These are phyloP conservation scores for Mucor saturninus DNA, from an alignment of 371 early-diverging fungal species.

Conservation along the genomic window DNA sequence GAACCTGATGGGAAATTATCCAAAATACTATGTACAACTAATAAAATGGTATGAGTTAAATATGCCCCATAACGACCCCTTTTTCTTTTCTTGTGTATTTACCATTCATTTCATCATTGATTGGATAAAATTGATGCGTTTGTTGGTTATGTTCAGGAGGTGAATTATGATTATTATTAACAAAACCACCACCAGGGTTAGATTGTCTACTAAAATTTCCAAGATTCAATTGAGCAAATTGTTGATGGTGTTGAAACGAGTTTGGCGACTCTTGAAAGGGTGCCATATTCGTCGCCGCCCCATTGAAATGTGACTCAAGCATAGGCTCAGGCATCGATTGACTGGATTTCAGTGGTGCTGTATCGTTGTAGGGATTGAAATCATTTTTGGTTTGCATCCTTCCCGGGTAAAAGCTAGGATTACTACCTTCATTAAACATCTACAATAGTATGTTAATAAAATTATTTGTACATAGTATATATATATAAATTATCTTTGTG, in stretches of 20 bases:
- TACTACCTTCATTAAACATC: slow-evolving; percentile 14
- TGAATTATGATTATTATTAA: slow-evolving; percentile 12
- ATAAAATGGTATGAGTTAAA: neutral
- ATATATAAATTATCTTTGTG: too few species aligned
- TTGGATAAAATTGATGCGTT: slow-evolving; percentile 15
- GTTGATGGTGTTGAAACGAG: slow-evolving; percentile 11
- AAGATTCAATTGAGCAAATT: slow-evolving; percentile 14
- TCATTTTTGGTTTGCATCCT: slow-evolving; percentile 9
- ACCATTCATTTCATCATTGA: slow-evolving; percentile 21
- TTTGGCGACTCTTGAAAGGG: slow-evolving; percentile 14
- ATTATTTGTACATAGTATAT: neutral
- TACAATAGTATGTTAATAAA: neutral
- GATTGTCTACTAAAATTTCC: slow-evolving; percentile 13
- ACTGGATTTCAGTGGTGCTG: slow-evolving; percentile 14
- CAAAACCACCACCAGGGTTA: slow-evolving; percentile 18
- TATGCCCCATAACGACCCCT: neutral
- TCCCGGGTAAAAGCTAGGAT: slow-evolving; percentile 16
- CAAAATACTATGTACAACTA: slow-evolving; percentile 24
- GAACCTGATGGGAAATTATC: slow-evolving; percentile 18
- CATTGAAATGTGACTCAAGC: slow-evolving; percentile 20
- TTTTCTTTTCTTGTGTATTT: neutral
- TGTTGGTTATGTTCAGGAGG: slow-evolving; percentile 14
- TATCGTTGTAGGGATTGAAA: slow-evolving; percentile 27
- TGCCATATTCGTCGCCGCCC: neutral
- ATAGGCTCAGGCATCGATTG: slow-evolving; percentile 29